These are phyloP conservation scores for Ramularia collo-cygni DNA, from an alignment of 2,329 filamentous ascomycete genomes.

Conservation along the genomic window DNA sequence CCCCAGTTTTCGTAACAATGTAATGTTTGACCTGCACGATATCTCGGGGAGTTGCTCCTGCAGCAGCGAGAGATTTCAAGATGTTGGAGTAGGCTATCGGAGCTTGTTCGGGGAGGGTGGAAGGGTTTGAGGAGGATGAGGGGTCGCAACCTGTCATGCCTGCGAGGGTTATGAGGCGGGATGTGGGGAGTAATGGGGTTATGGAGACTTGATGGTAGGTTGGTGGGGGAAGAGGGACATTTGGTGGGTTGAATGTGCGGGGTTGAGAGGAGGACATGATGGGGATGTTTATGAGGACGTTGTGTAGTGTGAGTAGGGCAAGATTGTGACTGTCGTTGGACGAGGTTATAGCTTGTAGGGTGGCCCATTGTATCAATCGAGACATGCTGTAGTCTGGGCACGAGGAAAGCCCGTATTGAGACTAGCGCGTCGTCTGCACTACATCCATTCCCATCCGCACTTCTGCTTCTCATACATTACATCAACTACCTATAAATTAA, in stretches of 20 bases:
- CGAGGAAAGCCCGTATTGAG: too few relatives aligned
- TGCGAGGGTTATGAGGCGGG: constrained; percentile 28
- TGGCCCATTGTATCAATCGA: too few relatives aligned
- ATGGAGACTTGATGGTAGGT: constrained; percentile 4
- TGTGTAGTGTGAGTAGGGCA: too few relatives aligned
- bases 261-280: constrained; percentile 1
- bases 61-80: constrained; percentile 23
- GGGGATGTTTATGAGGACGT: too few relatives aligned
- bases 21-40: constrained; percentile 32
- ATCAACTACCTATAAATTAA: too few relatives aligned
- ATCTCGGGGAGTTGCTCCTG: constrained; percentile 29
- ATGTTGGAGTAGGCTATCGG: constrained; percentile 25
- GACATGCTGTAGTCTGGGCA: too few relatives aligned
- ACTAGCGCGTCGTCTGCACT: too few relatives aligned
- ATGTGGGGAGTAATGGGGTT: constrained; percentile 2
- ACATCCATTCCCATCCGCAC: too few relatives aligned
- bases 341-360: too few relatives aligned
- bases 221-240: constrained; percentile 4
- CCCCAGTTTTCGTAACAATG: constrained; percentile 30
- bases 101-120: constrained; percentile 22
- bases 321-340: too few relatives aligned
- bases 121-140: neutral
- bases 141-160: constrained; percentile 24
- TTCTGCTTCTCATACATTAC: too few relatives aligned
- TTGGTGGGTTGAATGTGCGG: constrained; percentile 2